Conservation (phyloP, 768 basidiomycete genomes). For the Botryobasidium botryosum region DNA sequence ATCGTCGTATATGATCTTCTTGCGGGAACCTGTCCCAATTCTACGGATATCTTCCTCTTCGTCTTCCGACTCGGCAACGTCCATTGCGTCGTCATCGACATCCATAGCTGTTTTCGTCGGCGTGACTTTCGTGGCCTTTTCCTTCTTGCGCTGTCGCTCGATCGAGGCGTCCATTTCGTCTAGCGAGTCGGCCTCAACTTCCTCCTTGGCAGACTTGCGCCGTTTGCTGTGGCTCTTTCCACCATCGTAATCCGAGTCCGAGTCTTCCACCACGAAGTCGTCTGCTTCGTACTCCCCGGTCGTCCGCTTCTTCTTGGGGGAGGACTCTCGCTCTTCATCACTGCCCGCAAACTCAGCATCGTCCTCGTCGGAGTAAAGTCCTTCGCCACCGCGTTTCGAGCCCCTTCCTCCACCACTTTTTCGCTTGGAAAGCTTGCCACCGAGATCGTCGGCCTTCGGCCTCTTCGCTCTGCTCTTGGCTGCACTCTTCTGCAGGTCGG, state of each 20-base stretch:
- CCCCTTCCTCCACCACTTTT: too few species aligned
- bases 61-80: slow-evolving; percentile 35
- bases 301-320: background rate
- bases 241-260: slow-evolving; percentile 17
- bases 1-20: slow-evolving; percentile 13
- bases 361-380: slow-evolving; percentile 11
- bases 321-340: slow-evolving; percentile 18
- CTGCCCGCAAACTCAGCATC: slow-evolving; percentile 15
- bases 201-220: slow-evolving; percentile 24
- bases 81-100: slow-evolving; percentile 23
- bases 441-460: background rate
- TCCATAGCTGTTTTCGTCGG: slow-evolving; percentile 18
- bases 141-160: slow-evolving; percentile 15
- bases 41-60: slow-evolving; percentile 12
- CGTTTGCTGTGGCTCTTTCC: slow-evolving; percentile 13
- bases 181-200: slow-evolving; percentile 32
- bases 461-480: slow-evolving; percentile 1
- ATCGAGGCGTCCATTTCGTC: slow-evolving; percentile 60
- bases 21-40: slow-evolving; percentile 36
- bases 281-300: slow-evolving; percentile 64
- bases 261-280: slow-evolving; percentile 66
- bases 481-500: slow-evolving; percentile 4
- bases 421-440: too few species aligned
- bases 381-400: too few species aligned
- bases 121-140: slow-evolving; percentile 19